Base-by-base conservation (phyloP, 2,329 filamentous ascomycete species). In the Calycina herbarum region DNA sequence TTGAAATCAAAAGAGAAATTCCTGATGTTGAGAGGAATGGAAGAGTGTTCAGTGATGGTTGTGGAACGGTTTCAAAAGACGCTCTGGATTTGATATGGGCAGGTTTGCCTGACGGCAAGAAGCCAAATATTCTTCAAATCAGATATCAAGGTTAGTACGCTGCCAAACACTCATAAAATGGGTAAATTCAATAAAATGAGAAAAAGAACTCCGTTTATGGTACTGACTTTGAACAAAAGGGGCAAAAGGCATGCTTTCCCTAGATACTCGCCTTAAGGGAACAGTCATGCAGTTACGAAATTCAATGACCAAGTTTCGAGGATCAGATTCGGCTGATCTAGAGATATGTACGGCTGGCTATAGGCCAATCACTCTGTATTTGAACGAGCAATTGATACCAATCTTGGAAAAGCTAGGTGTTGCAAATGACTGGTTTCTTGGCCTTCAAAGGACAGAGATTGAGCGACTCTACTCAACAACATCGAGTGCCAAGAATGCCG, bases 331-430 rank as follows among this genome's bases (percentile, higher is more conserved):
- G 1, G 75, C 75, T 5, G 83, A 89, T 61, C 79, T 94, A 1
- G 91, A 90, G 66, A 91, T 93, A 56, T 94, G 90, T 72, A 90
- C 89, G 57, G 83, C 86, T 54, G 87, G 86, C 0, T 86, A 86
- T 45, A 86, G 83, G 60, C 88, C 91, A 0, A 82, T 94, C 6
- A 85, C 85, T 0, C 81, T 94, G 69, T 85, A 88, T n/a, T 82
- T 96, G 0, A 96, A 96, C 72, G 87, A 90, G 0, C 91, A 92
- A 69, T 81, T 93, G 67, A 92, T 96, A 78, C 96, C 96, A 75
- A 93, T 96, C 5, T 76, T 96, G 0, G 93, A 96, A 73, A 92
- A 96, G 69, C 87, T 94, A 75, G 83, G 84, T 0, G 86, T 90
- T 0, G 74, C 81, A 0, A 73, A 79, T 0, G 64, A 77, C 0